A percentile compares a stretch with the other conserved stretches of the same genome.
Evolutionary conservation across 2,329 filamentous ascomycete genomes (phyloP).

Genomic region (Harringtonia aguacate): DNA sequence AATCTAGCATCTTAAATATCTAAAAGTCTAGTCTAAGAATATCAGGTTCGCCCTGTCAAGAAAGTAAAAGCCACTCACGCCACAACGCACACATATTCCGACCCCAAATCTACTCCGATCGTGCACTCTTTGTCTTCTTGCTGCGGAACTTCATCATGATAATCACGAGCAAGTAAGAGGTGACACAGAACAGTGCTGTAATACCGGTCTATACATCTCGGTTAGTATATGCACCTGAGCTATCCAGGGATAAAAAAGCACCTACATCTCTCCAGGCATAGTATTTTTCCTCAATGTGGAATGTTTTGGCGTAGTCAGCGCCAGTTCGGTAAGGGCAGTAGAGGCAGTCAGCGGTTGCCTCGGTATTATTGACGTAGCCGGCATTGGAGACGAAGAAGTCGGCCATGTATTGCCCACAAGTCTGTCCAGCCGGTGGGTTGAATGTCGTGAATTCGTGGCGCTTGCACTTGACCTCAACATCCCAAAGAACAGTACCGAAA

Average conservation of each 20-base stretch:
- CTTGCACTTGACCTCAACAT: constrained; percentile 32
- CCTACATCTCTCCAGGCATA: constrained; percentile 55
- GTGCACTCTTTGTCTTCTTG: constrained; percentile 35
- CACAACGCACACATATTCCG: no score
- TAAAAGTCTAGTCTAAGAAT: no score
- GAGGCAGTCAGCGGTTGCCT: constrained; percentile 42
- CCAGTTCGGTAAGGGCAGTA: constrained; percentile 53
- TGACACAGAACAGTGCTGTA: constrained; percentile 42
- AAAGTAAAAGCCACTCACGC: no score
- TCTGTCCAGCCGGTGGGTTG: constrained; percentile 36
- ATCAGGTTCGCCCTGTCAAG: no score
- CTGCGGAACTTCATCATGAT: constrained; percentile 36
- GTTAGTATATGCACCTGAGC: no score
- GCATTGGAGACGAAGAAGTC: constrained; percentile 40
- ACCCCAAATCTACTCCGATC: constrained; percentile 15
- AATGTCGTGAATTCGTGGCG: constrained; percentile 39
- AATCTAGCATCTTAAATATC: no score
- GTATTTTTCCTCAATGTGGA: constrained; percentile 50
- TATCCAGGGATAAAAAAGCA: background rate
- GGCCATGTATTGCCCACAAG: constrained; percentile 46
- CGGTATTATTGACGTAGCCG: constrained; percentile 38
- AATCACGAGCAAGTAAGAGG: constrained; percentile 38
- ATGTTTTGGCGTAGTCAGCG: constrained; percentile 45
- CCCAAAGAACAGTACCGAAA: constrained; percentile 40
- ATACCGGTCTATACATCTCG: constrained; percentile 41